phyloP scores from a whole-genome alignment of 441 rosid species.

The Erodium moschatum region DNA sequence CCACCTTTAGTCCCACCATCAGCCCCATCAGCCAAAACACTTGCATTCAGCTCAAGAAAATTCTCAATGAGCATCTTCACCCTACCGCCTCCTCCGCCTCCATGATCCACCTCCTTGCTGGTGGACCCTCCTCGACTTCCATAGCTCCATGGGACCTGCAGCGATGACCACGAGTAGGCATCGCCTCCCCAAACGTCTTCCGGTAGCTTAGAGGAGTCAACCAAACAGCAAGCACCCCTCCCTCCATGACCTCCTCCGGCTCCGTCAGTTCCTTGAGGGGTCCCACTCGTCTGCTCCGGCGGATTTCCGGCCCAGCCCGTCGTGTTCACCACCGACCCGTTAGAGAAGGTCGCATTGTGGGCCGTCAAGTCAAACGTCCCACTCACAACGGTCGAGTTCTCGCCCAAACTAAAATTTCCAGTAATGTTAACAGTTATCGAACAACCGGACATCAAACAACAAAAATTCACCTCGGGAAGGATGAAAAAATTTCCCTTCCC shows the following conservation, averaged over 20 bases:
- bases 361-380: constrained; percentile 47
- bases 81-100: constrained; percentile 73
- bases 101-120: constrained; percentile 45
- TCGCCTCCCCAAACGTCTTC: constrained; percentile 79
- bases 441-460: constrained; percentile 43
- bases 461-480: constrained; percentile 35
- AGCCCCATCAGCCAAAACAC: constrained; percentile 74
- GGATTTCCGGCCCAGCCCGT: constrained; percentile 56
- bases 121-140: constrained; percentile 74
- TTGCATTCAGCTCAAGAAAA: constrained; percentile 48
- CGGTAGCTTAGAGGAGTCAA: constrained; percentile 45
- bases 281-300: constrained; percentile 64
- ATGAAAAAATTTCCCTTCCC: constrained; percentile 47
- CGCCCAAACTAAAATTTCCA: constrained; percentile 38
- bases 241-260: constrained; percentile 73
- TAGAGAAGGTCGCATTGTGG: constrained; percentile 29
- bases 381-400: constrained; percentile 26
- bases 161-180: constrained; percentile 60
- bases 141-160: constrained; percentile 56
- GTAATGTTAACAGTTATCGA: constrained; percentile 40
- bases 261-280: constrained; percentile 52
- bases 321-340: constrained; percentile 44
- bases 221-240: constrained; percentile 60
- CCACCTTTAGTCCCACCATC: constrained; percentile 87
- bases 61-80: constrained; percentile 31